Base-by-base conservation (phyloP, 768 basidiomycete species). In the Exsudoporus frostii region DNA sequence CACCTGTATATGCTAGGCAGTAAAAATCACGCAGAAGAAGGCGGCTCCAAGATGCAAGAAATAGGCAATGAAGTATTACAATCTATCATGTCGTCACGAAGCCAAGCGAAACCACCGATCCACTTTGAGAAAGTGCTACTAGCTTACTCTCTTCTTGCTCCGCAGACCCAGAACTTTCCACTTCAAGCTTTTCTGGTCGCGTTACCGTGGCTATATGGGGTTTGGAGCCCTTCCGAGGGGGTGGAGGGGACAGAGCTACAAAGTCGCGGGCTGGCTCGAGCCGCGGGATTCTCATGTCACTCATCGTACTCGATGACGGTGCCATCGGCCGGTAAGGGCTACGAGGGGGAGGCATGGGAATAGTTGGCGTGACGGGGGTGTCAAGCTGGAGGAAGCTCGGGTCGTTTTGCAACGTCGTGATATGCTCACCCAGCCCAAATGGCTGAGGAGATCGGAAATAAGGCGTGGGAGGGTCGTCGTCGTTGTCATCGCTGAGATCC, bases 161-260 rank as follows among this genome's bases (percentile, higher is more conserved):
- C 1, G 15, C 52, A 40, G 51, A 51, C 48, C 13, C 58, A 32
- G 60, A 48, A 7, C 45, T 36, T 13, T 61, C 57, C 15, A 29
- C 40, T 0, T 66, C 58, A 2, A 24, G 7, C 17, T 36, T 56
- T 24, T 61, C 64, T 10, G 52, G 38, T 15, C 54, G 61, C 33
- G 37, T 39, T n/a, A 46, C 48, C 32, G 32, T 45, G 24, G 65
- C 48, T 8, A 73, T 62, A 48, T 79, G 69, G 51, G 79, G 76
- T 54, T 76, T 79, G 22, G 82, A 85, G 36, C 78, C 75, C 29
- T 80, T 77, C 36, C 86, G 80, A 24, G 85, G 86, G 1, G 85
- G 84, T n/a, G 85, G 85, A 6, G 85, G 85, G 7, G 83, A 80
- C 29, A 88, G 69, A 10, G 85, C 74, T 30, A 74, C 74, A 53